Conservation (phyloP, 2,329 filamentous ascomycete genomes). For the Penicillium sp. region DNA sequence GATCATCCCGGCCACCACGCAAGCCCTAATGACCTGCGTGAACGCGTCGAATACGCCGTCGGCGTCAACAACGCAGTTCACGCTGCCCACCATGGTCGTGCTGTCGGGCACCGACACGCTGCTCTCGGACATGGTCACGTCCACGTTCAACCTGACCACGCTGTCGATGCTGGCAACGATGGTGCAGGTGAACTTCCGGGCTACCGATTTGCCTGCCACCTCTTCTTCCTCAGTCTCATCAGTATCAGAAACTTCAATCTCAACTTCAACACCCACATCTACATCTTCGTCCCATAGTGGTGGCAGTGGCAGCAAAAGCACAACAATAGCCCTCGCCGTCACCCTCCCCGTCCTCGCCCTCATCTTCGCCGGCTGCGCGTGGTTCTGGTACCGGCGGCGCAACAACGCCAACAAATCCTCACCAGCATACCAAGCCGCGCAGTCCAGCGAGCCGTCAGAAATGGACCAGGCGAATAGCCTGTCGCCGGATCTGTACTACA, state of each 20-base stretch:
- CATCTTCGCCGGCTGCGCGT: not conserved
- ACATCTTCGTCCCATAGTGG: not conserved
- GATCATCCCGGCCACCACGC: not conserved
- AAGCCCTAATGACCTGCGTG: not conserved
- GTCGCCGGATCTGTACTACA: not conserved
- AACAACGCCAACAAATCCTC: too few species aligned
- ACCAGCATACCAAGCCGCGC: not conserved
- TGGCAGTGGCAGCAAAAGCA: not conserved
- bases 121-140: not conserved
- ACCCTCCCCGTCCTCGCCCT: not conserved
- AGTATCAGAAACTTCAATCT: too few species aligned
- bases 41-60: not conserved
- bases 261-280: not conserved
- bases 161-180: not conserved
- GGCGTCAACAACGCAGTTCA: not conserved
- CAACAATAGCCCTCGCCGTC: conserved; percentile 1
- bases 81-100: not conserved
- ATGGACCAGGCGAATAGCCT: too few species aligned
- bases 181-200: not conserved
- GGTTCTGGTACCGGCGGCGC: conserved; percentile 4
- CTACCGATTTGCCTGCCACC: not conserved
- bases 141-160: not conserved
- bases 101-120: not conserved
- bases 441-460: not conserved
- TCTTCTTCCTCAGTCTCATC: not conserved